Conservation (phyloP, 1,139 yeast genomes). For the Candida pseudocylindracea region DNA sequence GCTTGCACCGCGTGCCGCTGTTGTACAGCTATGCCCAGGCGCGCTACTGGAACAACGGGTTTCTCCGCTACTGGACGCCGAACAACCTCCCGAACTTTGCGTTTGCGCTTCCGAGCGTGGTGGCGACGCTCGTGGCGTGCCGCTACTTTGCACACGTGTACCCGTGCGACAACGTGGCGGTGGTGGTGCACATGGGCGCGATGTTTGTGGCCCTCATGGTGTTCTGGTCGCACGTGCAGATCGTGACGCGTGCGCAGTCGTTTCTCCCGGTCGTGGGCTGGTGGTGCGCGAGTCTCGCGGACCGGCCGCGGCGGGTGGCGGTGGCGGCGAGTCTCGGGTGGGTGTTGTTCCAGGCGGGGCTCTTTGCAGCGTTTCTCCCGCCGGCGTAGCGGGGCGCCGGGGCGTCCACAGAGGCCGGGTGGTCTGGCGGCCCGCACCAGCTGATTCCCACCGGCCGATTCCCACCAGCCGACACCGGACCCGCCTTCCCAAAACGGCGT, state of each 20-base stretch:
- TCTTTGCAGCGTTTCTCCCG: slow-evolving; percentile 49
- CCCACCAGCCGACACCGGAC: too few species aligned
- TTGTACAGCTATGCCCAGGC: slow-evolving; percentile 57
- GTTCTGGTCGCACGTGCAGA: slow-evolving; percentile 66
- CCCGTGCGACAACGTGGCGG: slow-evolving; percentile 13
- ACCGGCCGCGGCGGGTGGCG: slow-evolving; percentile 8
- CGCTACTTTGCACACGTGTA: slow-evolving; percentile 9
- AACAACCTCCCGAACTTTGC: slow-evolving; percentile 68
- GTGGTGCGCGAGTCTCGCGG: slow-evolving; percentile 28
- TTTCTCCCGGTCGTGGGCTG: slow-evolving; percentile 59
- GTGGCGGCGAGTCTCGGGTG: slow-evolving; percentile 10
- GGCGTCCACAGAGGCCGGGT: too few species aligned
- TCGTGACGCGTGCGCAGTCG: slow-evolving; percentile 55
- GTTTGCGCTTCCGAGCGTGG: slow-evolving; percentile 50
- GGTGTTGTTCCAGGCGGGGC: slow-evolving; percentile 30
- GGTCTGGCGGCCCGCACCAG: too few species aligned
- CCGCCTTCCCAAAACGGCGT: too few species aligned
- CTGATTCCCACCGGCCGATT: too few species aligned
- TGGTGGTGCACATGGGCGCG: slow-evolving; percentile 14
- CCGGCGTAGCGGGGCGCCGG: too few species aligned
- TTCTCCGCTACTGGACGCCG: slow-evolving; percentile 59
- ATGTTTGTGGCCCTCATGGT: slow-evolving; percentile 27
- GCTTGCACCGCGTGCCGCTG: slow-evolving; percentile 29
- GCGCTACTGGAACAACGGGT: slow-evolving; percentile 73
- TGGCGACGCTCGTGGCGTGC: slow-evolving; percentile 11